Evolutionary conservation across 768 basidiomycete genomes (phyloP), one percentile per base, ranked within the genome.

Genomic region (Rhizopogon vesiculosus): DNA sequence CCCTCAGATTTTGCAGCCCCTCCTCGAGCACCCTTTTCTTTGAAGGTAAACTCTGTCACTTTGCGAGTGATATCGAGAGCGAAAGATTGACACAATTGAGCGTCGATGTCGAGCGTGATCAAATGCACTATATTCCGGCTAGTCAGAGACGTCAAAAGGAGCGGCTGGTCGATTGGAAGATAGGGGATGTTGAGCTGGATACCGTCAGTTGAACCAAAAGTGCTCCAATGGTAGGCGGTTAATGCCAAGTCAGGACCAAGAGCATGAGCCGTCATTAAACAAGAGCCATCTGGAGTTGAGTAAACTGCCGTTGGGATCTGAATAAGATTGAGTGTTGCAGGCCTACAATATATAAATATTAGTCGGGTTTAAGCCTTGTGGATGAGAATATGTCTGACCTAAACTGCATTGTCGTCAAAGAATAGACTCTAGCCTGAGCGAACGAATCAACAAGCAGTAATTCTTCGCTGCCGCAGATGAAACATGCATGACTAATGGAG

Each of bases 261-360:
- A 1, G 51, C 48, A 41, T 74, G 68, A 6, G 71, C 59, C 2
- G 72, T 64, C 22, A 84, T 38, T 18, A 85, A 62, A 59, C 82
- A 84, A 19, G 83, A 71, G 0, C 80, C 82, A 59, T 84, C 83
- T 0, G 83, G 81, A 0, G 83, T 75, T 1, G 81, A 76, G 61
- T 68, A 68, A 16, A 78, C 69, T n/a, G 59, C 64, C 15, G 49
- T 56, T 0, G 80, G 79, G 3, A 64, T 45, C 15, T 61, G 57
- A 0, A 65, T 58, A 6, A 84, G 66, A 15, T 74, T 65, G 5
- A 83, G 59, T 0, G 74, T 68, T 0, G 81, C 77, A 10, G 80
- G 78, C 25, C 82, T 83, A 48, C 4, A 8, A 42, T 7, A 8
- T 50, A 33, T 46, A 38, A 40, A 28, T 33, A 12, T 2, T 13